Base-by-base conservation (phyloP, 768 basidiomycete species). In the Lentinus tigrinus region DNA sequence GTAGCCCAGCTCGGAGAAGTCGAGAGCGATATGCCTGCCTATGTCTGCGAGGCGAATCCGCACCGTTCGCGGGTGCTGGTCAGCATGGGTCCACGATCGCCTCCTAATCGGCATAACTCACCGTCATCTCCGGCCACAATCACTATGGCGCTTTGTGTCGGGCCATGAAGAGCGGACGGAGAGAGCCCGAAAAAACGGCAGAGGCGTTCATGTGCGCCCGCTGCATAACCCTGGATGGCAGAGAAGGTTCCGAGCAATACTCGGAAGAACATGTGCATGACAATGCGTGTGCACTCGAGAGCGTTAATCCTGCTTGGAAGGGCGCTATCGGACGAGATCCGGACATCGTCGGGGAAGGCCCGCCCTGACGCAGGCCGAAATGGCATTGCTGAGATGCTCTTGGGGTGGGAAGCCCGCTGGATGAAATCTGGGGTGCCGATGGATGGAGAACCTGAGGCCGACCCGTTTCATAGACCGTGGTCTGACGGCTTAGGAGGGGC, bases 1-100 rank as follows among this genome's bases (percentile, higher is more conserved):
- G 56, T 66, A 71, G 19, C 72, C 72, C n/a, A 65, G 56, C 61
- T 72, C 67, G n/a, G 72, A 73, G 57, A 72, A 69, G 50, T 57
- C 62, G 42, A 73, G 62, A 14, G 71, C 68, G 19, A 66, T 49
- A 40, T 66, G 64, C 58, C 65, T 65, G 38, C 71, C 72, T 24
- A 73, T 60, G 56, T 67, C 72, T 73, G 58, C 54, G 38, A 37
- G 48, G 44, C n/a, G 19, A 23, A 58, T 14, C 47, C 21, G 31
- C 26, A 23, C 31, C 11, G 48, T 49, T 57, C 54, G 48, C 37
- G 26, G 47, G 47, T n/a, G 3, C 34, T 34, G 14, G 46, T 54
- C 46, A 62, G 47, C 47, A 27, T 7, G 51, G 48, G 14, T 21
- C n/a, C 19, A 7, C 13, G 42, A 43, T 46, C 42, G 56, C 27